A percentile compares a stretch with the other conserved stretches of the same genome.
These are phyloP conservation scores for Termitomyces sp. DNA, from an alignment of 768 basidiomycete species.

Conservation along the genomic window DNA sequence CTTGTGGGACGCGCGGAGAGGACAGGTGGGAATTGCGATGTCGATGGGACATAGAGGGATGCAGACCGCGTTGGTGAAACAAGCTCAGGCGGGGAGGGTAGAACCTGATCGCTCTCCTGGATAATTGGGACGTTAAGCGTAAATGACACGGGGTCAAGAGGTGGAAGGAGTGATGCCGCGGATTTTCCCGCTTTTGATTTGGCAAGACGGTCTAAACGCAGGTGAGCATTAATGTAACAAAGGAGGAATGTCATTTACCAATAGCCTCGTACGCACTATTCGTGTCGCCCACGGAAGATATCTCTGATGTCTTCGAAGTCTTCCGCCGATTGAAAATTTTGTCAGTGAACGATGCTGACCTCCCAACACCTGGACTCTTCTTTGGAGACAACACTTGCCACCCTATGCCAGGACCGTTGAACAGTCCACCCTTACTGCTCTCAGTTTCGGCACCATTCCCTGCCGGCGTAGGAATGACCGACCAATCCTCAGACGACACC, in stretches of 20 bases:
- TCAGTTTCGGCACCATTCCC: constrained; percentile 25
- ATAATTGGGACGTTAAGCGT: constrained; percentile 14
- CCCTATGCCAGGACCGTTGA: constrained; percentile 27
- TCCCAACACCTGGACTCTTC: constrained; percentile 39
- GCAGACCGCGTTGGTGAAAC: constrained; percentile 16
- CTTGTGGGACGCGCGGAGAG: constrained; percentile 15
- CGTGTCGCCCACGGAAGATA: constrained; percentile 26
- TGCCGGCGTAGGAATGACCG: constrained; percentile 54
- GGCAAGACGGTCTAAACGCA: constrained; percentile 12
- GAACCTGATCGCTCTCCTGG: constrained; percentile 2
- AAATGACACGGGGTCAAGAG: constrained; percentile 19
- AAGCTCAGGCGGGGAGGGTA: constrained; percentile 15
- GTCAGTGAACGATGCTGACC: constrained; percentile 57
- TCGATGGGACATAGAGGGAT: constrained; percentile 14
- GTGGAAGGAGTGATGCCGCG: constrained; percentile 16
- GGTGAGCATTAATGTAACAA: not conserved
- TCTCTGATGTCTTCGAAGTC: constrained; percentile 49
- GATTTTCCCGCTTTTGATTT: constrained; percentile 14
- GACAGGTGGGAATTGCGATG: constrained; percentile 14
- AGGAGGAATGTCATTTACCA: constrained; percentile 29
- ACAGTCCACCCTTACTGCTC: not conserved
- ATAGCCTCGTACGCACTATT: constrained; percentile 26
- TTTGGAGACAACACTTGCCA: constrained; percentile 52
- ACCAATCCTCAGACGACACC: constrained; percentile 66
- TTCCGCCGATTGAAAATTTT: constrained; percentile 56